Percentiles rank a stretch among this genome's conserved stretches.
phyloP scores from a whole-genome alignment of 164 flowering plant species.

The Berberis thunbergii region DNA sequence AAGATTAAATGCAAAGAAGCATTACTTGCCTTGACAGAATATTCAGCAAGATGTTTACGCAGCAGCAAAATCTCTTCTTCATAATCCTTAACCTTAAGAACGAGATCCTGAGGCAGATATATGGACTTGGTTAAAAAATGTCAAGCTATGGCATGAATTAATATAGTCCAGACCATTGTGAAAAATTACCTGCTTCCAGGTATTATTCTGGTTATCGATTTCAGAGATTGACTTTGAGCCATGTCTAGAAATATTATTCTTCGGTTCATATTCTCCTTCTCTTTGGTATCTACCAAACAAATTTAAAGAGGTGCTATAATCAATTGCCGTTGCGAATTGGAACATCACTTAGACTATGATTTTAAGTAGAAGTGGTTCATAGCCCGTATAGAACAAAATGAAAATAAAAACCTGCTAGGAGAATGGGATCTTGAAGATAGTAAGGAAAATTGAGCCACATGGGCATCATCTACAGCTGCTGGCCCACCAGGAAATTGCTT shows the following conservation, averaged over 20 bases:
- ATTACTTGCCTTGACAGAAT: constrained; percentile 54
- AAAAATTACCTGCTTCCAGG: constrained; percentile 61
- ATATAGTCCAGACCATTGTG: background rate
- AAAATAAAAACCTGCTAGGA: constrained; percentile 41
- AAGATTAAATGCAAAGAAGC: too few relatives aligned
- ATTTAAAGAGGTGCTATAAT: background rate
- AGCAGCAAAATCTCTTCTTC: constrained; percentile 82
- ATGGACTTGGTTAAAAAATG: background rate
- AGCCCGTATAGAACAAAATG: background rate
- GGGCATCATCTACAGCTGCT: constrained; percentile 29
- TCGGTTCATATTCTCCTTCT: constrained; percentile 47
- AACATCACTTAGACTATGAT: background rate
- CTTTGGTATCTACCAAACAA: constrained; percentile 33
- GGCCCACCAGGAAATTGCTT: constrained; percentile 30
- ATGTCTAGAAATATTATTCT: constrained; percentile 35
- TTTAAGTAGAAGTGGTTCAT: background rate
- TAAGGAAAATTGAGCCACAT: constrained; percentile 43
- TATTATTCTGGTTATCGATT: constrained; percentile 30
- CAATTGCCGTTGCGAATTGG: background rate
- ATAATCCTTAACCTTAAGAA: constrained; percentile 52
- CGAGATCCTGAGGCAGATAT: constrained; percentile 37
- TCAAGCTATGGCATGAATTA: background rate
- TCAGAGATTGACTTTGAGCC: constrained; percentile 55
- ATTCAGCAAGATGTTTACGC: constrained; percentile 74
- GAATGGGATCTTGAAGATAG: constrained; percentile 50